phyloP scores from a whole-genome alignment of 1,284 basidiomycete species.

The Pseudozyma hubeiensis region DNA sequence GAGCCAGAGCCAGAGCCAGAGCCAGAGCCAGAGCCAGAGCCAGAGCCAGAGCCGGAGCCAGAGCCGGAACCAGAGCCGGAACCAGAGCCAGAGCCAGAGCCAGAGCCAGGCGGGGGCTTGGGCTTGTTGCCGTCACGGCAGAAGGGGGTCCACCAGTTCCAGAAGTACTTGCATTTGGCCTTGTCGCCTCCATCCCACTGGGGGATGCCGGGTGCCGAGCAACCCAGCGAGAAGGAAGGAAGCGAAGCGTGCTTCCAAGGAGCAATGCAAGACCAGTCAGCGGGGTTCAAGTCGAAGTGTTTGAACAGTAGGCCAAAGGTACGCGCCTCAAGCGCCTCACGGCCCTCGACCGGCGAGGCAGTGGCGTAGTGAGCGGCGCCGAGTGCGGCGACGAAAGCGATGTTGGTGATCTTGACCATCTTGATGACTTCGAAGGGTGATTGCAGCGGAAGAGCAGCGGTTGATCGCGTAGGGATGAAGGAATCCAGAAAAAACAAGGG shows the following conservation, averaged over 20 bases:
- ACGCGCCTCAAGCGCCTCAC: conserved; percentile 15
- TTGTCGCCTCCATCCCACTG: conserved; percentile 38
- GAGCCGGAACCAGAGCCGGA: not conserved
- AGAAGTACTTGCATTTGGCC: conserved; percentile 10
- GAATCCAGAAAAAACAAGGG: too few relatives aligned
- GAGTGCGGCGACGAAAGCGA: conserved; percentile 15
- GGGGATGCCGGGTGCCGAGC: conserved; percentile 12
- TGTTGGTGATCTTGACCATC: conserved; percentile 23
- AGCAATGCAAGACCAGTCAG: conserved; percentile 9
- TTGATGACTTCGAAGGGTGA: not conserved
- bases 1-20: not conserved
- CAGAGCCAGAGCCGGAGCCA: conserved; percentile 1
- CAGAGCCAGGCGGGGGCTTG: conserved; percentile 10
- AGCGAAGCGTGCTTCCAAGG: conserved; percentile 32
- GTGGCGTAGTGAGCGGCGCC: conserved; percentile 22
- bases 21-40: not conserved
- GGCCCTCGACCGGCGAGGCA: conserved; percentile 20
- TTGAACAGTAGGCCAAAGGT: conserved; percentile 3
- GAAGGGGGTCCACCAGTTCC: conserved; percentile 11
- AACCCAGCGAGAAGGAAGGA: conserved; percentile 17
- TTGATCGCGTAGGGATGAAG: not conserved
- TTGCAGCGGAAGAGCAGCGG: too few relatives aligned
- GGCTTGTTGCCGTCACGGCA: conserved; percentile 35
- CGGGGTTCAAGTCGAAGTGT: conserved; percentile 14
- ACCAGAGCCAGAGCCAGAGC: too few relatives aligned